Evolutionary conservation across 768 basidiomycete species (phyloP).

Genomic region (Tulasnella sp.): DNA sequence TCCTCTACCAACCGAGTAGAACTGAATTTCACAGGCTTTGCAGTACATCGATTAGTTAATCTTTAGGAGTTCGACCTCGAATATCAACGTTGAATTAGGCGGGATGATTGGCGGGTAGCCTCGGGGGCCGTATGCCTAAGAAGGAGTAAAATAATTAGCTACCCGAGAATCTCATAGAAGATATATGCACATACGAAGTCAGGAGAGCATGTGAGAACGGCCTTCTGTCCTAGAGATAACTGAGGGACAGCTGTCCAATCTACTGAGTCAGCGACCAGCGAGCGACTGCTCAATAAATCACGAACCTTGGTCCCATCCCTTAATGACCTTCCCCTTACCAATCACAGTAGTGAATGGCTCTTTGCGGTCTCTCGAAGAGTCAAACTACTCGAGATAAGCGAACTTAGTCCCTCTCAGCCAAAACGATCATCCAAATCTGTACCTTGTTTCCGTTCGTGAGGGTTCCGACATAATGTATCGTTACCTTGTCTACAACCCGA

Average conservation of each 20-base stretch:
- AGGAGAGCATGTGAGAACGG: slow-evolving; percentile 51
- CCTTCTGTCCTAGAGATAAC: slow-evolving; percentile 68
- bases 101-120: slow-evolving; percentile 77
- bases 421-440: too few relatives aligned
- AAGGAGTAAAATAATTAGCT: background rate
- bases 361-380: slow-evolving; percentile 31
- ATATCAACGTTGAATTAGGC: slow-evolving; percentile 56
- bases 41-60: too few relatives aligned
- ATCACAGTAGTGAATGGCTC: slow-evolving; percentile 57
- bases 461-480: slow-evolving; percentile 70
- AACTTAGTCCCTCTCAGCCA: too few relatives aligned
- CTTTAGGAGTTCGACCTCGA: slow-evolving; percentile 73
- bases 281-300: slow-evolving; percentile 19
- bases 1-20: too few relatives aligned
- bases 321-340: slow-evolving; percentile 77
- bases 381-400: too few relatives aligned
- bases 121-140: slow-evolving; percentile 56
- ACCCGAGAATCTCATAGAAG: background rate
- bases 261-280: slow-evolving; percentile 10
- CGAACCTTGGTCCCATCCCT: slow-evolving; percentile 83
- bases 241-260: slow-evolving; percentile 50
- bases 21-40: too few relatives aligned
- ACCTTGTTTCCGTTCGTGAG: slow-evolving; percentile 49
- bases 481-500: slow-evolving; percentile 61
- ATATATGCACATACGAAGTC: slow-evolving; percentile 51